Evolutionary conservation across 192 early-diverging fungal genomes (phyloP), one percentile per base, ranked within the genome.

Genomic region (Umbelopsis vinacea): DNA sequence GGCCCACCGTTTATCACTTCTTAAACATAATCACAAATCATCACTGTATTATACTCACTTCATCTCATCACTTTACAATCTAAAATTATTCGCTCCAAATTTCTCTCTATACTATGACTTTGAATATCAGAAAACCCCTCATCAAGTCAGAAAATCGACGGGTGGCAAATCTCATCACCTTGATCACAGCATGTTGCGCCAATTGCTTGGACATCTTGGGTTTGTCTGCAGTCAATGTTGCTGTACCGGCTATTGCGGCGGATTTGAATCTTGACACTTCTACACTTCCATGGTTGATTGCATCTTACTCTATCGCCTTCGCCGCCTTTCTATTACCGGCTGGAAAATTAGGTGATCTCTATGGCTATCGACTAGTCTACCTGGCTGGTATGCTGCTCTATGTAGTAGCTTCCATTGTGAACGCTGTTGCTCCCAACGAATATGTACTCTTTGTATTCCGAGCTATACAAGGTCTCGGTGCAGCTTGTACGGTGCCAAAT

Each of bases 161-260:
- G 40, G 4, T 46, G 8, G 19, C 67, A 37, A 47, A 76, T 76
- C 37, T 71, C 69, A 63, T 63, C 6, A 63, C 57, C 24, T 14
- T 63, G 6, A 45, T 81, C 24, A 76, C 76, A 24, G 74, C 75
- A 43, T 81, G 80, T 43, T 74, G 75, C 24, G 80, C 80, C 23
- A 74, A 74, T 45, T 81, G 77, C 68, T 68, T 81, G 23, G 80
- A 81, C n/a, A 73, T 78, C 15, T 71, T 76, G 21, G 78, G 78
- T 46, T 53, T 81, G 19, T 78, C 80, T 22, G 80, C 80, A 6
- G 76, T 78, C 71, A 81, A 81, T 66, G 78, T 81, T 29, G 73
- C 80, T 0, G 40, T 81, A 26, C 80, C 80, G 0, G 74, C 76
- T 57, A 81, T 81, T 23, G 67, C 67, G 3, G 46, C 7, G 14